Base-by-base conservation (phyloP, 371 early-diverging fungal genomes). In the Entomophthora muscae region DNA sequence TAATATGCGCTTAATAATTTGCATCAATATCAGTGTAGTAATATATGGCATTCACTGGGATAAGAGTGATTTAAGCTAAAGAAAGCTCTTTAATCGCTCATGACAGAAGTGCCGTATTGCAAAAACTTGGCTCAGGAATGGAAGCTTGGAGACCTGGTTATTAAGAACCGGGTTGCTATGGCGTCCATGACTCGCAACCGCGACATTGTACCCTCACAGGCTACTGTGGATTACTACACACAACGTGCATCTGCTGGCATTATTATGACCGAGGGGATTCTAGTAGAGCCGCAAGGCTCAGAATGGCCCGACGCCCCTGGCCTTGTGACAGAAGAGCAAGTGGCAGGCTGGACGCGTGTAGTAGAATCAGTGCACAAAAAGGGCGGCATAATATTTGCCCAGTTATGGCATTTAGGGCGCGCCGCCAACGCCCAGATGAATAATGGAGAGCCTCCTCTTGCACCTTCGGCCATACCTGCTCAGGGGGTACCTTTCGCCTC, bases 231-330 rank as follows among this genome's bases (percentile, higher is more conserved):
- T 55, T 78, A 82, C 67, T 84, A 84, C 61, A 65, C 62, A 3
- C 82, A 84, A 67, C 72, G 84, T 32, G 76, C 82, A 3, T 72
- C 75, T 3, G 54, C 61, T 54, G 81, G 81, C 26, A 65, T 84
- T 1, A 54, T 81, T 29, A 72, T 84, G 26, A 70, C 77, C 21
- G 84, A 82, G 67, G 82, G 73, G 12, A 76, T 78, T 1, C 65
- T 71, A 22, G 72, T 76, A 33, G 61, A 60, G 30, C 73, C 73
- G 27, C 64, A 63, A 21, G 77, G 76, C 1, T 69, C 71, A 24
- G 66, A 66, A 21, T 68, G 65, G 57, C 67, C 65, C 27, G 69
- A 63, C 24, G 66, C 66, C 33, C 75, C 77, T 2, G 75, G 74
- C 26, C 71, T 79, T 27, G 72, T 69, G 66, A 76, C 69, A 12